A percentile compares a stretch with the other conserved stretches of the same genome.
These are phyloP conservation scores for Arthroderma sp. DNA, from an alignment of 2,329 filamentous ascomycete species.

Conservation along the genomic window DNA sequence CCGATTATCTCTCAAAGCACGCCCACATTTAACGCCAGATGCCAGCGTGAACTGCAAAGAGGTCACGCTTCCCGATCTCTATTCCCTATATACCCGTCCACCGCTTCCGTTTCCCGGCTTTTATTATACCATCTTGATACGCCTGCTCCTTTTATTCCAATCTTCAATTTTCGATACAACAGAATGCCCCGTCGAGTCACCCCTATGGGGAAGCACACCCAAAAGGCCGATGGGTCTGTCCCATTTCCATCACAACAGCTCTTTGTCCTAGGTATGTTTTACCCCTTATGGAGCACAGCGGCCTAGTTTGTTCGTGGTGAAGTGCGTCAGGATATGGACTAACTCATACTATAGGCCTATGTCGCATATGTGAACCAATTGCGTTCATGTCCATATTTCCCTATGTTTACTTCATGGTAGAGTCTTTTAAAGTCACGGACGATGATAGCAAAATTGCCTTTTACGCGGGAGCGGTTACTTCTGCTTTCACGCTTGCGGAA, in stretches of 20 bases:
- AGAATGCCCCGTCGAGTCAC: neutral
- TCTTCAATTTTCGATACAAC: too few species aligned
- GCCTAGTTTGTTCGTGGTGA: neutral
- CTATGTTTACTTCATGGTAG: constrained; percentile 95
- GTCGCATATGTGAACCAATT: constrained; percentile 94
- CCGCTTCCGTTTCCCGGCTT: too few species aligned
- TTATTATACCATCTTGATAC: too few species aligned
- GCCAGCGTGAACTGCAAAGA: too few species aligned
- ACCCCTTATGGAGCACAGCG: neutral
- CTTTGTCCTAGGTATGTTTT: constrained; percentile 39
- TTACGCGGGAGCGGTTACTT: constrained; percentile 92
- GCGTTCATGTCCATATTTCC: constrained; percentile 99
- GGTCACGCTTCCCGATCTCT: too few species aligned
- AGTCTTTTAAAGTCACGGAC: constrained; percentile 74
- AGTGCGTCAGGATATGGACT: neutral
- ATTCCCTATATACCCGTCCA: too few species aligned
- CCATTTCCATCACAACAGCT: constrained; percentile 47
- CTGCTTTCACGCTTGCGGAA: constrained; percentile 88
- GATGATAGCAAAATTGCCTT: constrained; percentile 70
- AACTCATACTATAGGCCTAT: constrained; percentile 49
- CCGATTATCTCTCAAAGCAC: too few species aligned
- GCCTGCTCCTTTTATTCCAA: too few species aligned
- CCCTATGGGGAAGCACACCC: neutral
- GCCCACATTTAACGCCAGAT: too few species aligned
- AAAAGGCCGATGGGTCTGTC: constrained; percentile 20